Evolutionary conservation across 1,284 basidiomycete species (phyloP).

Genomic region (Caloboletus inedulis): DNA sequence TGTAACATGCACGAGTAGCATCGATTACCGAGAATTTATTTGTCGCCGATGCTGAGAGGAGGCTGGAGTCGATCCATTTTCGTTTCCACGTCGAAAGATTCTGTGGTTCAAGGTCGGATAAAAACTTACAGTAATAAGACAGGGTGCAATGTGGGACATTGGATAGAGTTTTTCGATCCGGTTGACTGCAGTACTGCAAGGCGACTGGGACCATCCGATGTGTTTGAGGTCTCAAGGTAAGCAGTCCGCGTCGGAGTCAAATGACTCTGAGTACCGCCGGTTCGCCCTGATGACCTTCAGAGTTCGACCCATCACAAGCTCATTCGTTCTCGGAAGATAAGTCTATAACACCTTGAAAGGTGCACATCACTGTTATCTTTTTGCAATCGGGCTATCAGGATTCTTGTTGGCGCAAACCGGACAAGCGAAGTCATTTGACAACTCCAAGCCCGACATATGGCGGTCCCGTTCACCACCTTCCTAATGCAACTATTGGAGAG

Average conservation of each 20-base stretch:
- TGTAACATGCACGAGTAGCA: background rate
- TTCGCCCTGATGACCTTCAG: background rate
- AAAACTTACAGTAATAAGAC: background rate
- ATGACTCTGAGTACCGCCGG: no score
- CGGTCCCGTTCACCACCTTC: conserved; percentile 51
- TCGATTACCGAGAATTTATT: background rate
- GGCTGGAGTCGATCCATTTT: background rate
- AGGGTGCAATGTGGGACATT: background rate
- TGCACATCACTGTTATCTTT: background rate
- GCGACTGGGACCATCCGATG: no score
- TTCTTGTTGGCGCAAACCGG: background rate
- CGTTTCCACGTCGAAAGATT: background rate
- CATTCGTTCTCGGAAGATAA: background rate
- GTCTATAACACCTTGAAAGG: background rate
- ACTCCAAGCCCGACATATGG: conserved; percentile 9
- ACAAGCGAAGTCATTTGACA: background rate
- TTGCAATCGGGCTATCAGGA: background rate
- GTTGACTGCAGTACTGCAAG: background rate
- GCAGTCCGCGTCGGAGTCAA: background rate
- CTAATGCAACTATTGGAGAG: conserved; percentile 60
- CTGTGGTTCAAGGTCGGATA: background rate
- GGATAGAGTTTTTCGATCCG: background rate
- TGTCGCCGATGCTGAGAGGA: background rate
- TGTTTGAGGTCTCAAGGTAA: no score
- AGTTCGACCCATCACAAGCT: background rate